Evolutionary conservation across 495 filamentous ascomycete genomes (phyloP).

Genomic region (Hyaloscypha variabilis): DNA sequence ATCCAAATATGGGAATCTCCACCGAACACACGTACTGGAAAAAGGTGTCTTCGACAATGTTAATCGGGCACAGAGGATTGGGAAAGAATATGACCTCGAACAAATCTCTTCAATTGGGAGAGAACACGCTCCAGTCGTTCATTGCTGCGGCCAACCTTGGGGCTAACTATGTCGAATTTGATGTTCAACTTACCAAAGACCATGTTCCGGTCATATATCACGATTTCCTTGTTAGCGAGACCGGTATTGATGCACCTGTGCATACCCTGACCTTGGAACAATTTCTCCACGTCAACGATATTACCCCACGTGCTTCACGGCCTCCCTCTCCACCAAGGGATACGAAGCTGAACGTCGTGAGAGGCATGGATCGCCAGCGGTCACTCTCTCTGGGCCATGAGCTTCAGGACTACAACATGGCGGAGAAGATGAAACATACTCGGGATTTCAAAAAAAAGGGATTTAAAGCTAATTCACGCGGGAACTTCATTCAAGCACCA

Average conservation of each 20-base stretch:
- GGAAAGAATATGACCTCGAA: conserved; percentile 87
- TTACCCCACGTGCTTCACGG: conserved; percentile 23
- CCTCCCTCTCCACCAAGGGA: conserved; percentile 33
- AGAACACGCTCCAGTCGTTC: conserved; percentile 95
- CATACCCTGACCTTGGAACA: conserved; percentile 94
- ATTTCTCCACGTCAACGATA: conserved; percentile 78
- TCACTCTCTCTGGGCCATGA: conserved; percentile 30
- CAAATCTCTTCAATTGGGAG: conserved; percentile 88
- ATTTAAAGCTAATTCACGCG: conserved; percentile 93
- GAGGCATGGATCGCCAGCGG: conserved; percentile 32
- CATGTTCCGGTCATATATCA: conserved; percentile 99
- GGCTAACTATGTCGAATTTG: conserved; percentile 89
- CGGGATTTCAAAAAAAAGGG: conserved; percentile 86
- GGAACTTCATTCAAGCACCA: conserved; percentile 89
- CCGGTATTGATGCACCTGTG: conserved; percentile 95
- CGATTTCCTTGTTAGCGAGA: conserved; percentile 98
- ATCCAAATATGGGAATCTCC: conserved; percentile 90
- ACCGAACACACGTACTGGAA: conserved; percentile 96
- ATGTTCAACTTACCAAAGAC: conserved; percentile 98
- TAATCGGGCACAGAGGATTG: conserved; percentile 92
- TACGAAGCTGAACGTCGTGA: conserved; percentile 20
- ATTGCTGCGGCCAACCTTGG: conserved; percentile 94
- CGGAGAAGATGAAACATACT: conserved; percentile 96
- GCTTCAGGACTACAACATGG: conserved; percentile 46
- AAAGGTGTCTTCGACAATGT: conserved; percentile 76